Base-by-base conservation (phyloP, 2,329 filamentous ascomycete genomes). In the Aspergillus sclerotialis region DNA sequence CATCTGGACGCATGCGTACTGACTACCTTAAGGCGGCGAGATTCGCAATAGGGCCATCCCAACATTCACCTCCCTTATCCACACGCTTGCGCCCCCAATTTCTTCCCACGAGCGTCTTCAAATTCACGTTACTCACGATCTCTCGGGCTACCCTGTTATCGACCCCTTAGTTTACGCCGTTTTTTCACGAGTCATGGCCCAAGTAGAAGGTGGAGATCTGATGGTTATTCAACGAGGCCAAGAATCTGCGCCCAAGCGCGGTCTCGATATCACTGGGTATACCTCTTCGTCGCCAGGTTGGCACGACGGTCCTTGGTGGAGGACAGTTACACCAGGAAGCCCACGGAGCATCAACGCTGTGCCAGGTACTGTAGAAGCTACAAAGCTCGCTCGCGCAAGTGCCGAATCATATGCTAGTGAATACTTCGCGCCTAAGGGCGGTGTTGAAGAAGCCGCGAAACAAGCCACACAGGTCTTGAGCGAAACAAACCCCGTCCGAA, bases 231-330 rank as follows among this genome's bases (percentile, higher is more conserved):
- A 98, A 65, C 84, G 89, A 24, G 92, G 92, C 13, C 84, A 87
- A 41, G 92, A 96, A 63, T 85, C 81, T 31, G 76, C 80, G 30
- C 79, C 78, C 18, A 80, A 80, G 29, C 76, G 80, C 28, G 73
- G 74, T 27, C 78, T 78, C 2, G 55, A 60, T 15, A 50, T 57
- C 15, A 50, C 50, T 16, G 48, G 53, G 15, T 50, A 46, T 15
- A 48, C 40, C 8, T 42, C 51, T 6, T 55, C 53, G 6, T 55
- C 52, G 11, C 71, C 83, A 30, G 72, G 70, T 38, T 98, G 92
- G 89, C 83, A 80, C 30, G 90, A 96, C 51, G 92, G 92, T 0
- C 92, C 92, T 3, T 98, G 92, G 92, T 98, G 92, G 90, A 78
- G 89, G 18, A 63, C 56, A 7, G 53, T 63, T 11, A 62, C 57